Evolutionary conservation across 805 yeast species (phyloP), one percentile per base, ranked within the genome.

Genomic region (Candida easanensis): DNA sequence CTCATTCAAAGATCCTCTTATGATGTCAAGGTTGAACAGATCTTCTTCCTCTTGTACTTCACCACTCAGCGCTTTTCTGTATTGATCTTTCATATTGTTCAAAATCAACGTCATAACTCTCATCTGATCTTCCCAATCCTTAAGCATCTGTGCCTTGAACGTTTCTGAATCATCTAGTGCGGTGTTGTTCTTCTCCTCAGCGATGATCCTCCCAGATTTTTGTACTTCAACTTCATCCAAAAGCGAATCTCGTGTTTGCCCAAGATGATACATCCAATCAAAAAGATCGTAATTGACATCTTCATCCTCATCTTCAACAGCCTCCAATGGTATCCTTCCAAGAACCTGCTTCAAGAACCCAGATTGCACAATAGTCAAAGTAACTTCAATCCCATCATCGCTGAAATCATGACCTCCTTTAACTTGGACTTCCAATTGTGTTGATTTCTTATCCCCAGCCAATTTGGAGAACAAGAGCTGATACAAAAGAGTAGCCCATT

Each of bases 11-110:
- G 39, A 16, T 5, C 15, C 7, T 13, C 25, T 13, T 13, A 43
- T 36, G 3, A 39, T 32, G 4, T 36, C 42, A 7, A 35, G 11
- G 19, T 56, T 53, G 40, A 57, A 52, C 5, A 39, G 20, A 36
- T 56, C 61, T 5, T 40, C 53, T 4, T 38, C 47, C 4, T 51
- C 50, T n/a, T 30, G 30, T 3, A 50, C 32, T 10, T 54, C 58
- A 1, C 60, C 61, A 4, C 36, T 36, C 5, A 48, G n/a, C 1
- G 54, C 32, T 21, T 39, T 42, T 6, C 30, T 22, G 35, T 53
- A 52, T 18, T 47, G 48, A 1, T 23, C 38, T 26, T 58, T 57
- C 42, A 54, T 45, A 14, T 51, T 49, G 38, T 57, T 58, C 15
- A 58, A 17, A 13, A 58, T 38, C 13, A 33, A 48, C 0, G 60